Evolutionary conservation across 2,329 filamentous ascomycete species (phyloP).

Genomic region (Talaromyces verruculosus): DNA sequence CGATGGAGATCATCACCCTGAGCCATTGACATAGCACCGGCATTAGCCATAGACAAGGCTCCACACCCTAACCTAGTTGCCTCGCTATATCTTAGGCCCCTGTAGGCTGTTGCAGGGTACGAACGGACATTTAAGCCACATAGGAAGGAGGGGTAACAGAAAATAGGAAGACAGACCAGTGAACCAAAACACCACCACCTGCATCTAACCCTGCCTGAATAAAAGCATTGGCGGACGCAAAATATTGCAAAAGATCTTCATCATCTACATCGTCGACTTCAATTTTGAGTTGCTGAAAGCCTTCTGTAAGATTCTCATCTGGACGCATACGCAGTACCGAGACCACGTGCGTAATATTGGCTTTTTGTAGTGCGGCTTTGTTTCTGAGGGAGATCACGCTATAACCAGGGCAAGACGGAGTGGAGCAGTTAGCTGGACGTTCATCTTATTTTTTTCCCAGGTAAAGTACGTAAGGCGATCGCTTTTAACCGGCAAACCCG

Average conservation of each 20-base stretch:
- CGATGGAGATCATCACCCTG: not conserved
- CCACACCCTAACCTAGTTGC: slow-evolving; percentile 2
- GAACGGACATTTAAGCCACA: not conserved
- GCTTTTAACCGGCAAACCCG: slow-evolving; percentile 2
- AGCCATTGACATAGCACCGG: slow-evolving; percentile 5
- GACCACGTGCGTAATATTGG: slow-evolving; percentile 85
- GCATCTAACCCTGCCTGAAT: slow-evolving; percentile 72
- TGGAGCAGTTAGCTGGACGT: not conserved
- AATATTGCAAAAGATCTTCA: slow-evolving; percentile 78
- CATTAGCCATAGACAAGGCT: slow-evolving; percentile 6
- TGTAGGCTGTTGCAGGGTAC: slow-evolving; percentile 5
- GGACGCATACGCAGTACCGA: slow-evolving; percentile 62
- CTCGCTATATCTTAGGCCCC: slow-evolving; percentile 2
- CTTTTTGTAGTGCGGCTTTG: slow-evolving; percentile 66
- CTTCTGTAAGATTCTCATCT: slow-evolving; percentile 54
- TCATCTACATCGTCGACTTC: slow-evolving; percentile 90
- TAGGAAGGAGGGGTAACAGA: not conserved
- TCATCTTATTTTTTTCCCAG: not conserved
- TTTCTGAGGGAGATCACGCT: slow-evolving; percentile 79
- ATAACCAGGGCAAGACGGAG: slow-evolving; percentile 20
- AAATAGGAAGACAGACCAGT: slow-evolving; percentile 62
- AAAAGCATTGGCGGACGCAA: slow-evolving; percentile 75
- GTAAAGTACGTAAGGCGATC: not conserved
- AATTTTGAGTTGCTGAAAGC: slow-evolving; percentile 72
- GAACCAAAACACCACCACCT: slow-evolving; percentile 63